Percentiles rank a stretch among this genome's conserved stretches.
Conservation (phyloP, 192 early-diverging fungal species). For the Paraglomus occultum region DNA sequence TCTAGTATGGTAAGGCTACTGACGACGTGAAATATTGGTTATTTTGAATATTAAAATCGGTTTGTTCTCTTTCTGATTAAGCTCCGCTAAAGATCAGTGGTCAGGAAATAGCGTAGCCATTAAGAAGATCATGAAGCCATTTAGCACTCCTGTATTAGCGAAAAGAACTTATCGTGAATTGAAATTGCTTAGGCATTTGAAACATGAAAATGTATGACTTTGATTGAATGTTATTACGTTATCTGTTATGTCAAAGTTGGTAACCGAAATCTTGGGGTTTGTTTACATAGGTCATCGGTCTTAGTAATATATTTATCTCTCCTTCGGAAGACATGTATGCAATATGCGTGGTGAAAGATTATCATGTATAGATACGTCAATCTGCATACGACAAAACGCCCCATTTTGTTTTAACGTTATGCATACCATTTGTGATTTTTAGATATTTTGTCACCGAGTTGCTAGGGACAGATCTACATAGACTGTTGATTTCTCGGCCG, state of each 20-base stretch:
- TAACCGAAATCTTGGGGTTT: no score
- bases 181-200: constrained; percentile 87
- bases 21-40: neutral
- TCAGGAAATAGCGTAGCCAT: constrained; percentile 85
- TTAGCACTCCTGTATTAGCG: constrained; percentile 85
- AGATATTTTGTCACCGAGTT: constrained; percentile 97
- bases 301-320: constrained; percentile 93
- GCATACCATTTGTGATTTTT: neutral
- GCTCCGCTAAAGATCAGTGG: constrained; percentile 87
- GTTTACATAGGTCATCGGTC: constrained; percentile 72
- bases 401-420: no score
- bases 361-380: neutral
- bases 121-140: constrained; percentile 97
- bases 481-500: constrained; percentile 83
- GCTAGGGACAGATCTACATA: constrained; percentile 93
- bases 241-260: neutral
- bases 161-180: constrained; percentile 97
- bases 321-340: constrained; percentile 87
- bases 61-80: constrained; percentile 33
- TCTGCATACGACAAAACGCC: no score
- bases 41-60: neutral
- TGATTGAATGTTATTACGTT: neutral
- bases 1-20: constrained; percentile 81
- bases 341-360: neutral
- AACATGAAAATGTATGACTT: constrained; percentile 84